A percentile compares a stretch with the other conserved stretches of the same genome.
These are phyloP conservation scores for Clathrus columnatus DNA, from an alignment of 768 basidiomycete genomes.

Conservation along the genomic window DNA sequence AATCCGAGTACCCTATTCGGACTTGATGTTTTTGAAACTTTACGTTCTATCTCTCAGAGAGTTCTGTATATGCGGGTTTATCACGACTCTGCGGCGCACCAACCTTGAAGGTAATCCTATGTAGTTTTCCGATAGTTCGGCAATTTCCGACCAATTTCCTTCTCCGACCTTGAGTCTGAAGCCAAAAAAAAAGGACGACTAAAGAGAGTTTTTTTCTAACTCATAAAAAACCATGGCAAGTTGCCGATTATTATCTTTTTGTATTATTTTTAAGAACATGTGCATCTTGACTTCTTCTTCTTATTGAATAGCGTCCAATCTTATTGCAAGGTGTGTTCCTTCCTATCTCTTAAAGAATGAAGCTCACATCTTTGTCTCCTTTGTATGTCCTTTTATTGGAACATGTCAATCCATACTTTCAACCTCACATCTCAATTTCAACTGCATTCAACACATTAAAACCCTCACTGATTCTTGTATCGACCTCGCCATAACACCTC, in stretches of 20 bases:
- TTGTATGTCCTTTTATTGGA: background rate
- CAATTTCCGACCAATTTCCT: background rate
- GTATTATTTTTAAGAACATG: background rate
- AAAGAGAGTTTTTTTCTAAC: too few relatives aligned
- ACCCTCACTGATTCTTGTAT: background rate
- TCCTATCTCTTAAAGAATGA: background rate
- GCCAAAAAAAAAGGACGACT: background rate
- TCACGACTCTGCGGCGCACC: too few relatives aligned
- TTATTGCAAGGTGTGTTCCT: constrained; percentile 24
- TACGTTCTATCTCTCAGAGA: too few relatives aligned
- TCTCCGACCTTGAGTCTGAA: background rate
- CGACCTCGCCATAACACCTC: background rate
- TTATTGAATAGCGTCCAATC: constrained; percentile 24
- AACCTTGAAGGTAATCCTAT: too few relatives aligned
- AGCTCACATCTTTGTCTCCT: constrained; percentile 1
- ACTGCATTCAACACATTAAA: too few relatives aligned
- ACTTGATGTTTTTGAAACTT: too few relatives aligned
- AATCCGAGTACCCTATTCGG: too few relatives aligned
- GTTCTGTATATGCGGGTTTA: too few relatives aligned
- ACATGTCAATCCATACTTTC: too few relatives aligned
- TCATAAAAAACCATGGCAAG: background rate
- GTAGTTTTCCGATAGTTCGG: too few relatives aligned
- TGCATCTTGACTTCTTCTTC: too few relatives aligned
- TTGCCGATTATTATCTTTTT: background rate
- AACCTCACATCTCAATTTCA: too few relatives aligned